phyloP scores from a whole-genome alignment of 1,139 yeast species.

The Geotrichum candidum region DNA sequence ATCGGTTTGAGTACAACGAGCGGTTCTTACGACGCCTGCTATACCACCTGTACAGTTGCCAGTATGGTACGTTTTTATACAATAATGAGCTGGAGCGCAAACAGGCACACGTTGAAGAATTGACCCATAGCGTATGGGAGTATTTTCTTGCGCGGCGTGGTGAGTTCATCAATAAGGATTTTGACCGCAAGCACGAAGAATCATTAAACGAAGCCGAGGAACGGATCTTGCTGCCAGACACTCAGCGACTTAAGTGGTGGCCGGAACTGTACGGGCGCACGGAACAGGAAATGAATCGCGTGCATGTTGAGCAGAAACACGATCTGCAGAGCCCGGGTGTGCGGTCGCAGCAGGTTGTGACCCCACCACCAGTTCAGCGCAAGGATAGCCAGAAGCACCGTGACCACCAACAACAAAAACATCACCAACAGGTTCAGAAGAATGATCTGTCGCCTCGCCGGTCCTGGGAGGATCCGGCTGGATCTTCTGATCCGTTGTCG shows the following conservation, averaged over 20 bases:
- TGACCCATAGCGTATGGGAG: constrained; percentile 87
- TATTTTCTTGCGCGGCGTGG: constrained; percentile 69
- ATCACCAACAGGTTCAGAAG: background rate
- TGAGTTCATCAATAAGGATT: constrained; percentile 53
- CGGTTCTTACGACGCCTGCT: constrained; percentile 74
- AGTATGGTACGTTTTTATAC: constrained; percentile 83
- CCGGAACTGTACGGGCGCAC: constrained; percentile 71
- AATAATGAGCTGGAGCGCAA: constrained; percentile 64
- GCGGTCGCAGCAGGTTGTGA: background rate
- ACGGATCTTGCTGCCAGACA: constrained; percentile 58
- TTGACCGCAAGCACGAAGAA: constrained; percentile 14
- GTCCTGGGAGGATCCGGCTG: background rate
- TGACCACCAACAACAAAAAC: background rate
- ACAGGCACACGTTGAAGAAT: constrained; percentile 38
- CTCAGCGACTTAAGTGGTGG: constrained; percentile 78
- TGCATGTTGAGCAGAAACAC: constrained; percentile 3
- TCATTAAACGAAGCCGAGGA: constrained; percentile 31
- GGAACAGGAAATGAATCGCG: constrained; percentile 68
- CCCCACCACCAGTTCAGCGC: background rate
- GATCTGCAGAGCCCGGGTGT: background rate
- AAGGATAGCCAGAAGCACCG: background rate
- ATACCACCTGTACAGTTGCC: constrained; percentile 89
- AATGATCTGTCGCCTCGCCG: background rate
- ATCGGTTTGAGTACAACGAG: constrained; percentile 78
- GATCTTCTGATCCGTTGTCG: background rate